phyloP scores from a whole-genome alignment of 2,329 filamentous ascomycete genomes.

The Talaromyces piceae region DNA sequence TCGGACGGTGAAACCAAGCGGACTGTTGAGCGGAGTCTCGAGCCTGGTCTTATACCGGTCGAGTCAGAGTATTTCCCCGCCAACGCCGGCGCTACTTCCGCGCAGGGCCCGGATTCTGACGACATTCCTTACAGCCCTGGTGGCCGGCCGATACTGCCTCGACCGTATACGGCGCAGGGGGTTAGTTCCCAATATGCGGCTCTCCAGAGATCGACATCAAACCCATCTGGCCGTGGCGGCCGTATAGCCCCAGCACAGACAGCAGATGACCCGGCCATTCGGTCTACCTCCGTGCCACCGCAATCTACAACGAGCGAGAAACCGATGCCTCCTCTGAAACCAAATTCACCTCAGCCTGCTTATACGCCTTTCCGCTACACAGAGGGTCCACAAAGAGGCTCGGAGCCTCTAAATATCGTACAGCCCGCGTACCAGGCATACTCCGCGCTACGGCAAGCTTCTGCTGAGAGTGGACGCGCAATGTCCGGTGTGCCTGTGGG shows the following conservation, averaged over 20 bases:
- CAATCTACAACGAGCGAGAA: constrained; percentile 17
- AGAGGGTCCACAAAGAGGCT: constrained; percentile 35
- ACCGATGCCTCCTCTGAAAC: constrained; percentile 22
- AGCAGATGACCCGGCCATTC: constrained; percentile 6
- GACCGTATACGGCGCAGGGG: constrained; percentile 7
- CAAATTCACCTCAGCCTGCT: constrained; percentile 33
- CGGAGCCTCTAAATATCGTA: constrained; percentile 30
- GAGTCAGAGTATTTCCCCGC: constrained; percentile 17
- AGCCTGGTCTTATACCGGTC: constrained; percentile 30
- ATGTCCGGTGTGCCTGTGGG: constrained; percentile 29
- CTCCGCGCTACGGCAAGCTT: constrained; percentile 39
- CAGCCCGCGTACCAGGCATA: constrained; percentile 42
- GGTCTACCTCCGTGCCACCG: constrained; percentile 21
- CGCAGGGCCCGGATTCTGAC: constrained; percentile 12
- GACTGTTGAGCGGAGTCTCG: constrained; percentile 14
- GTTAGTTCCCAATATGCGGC: constrained; percentile 7
- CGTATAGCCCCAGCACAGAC: background rate
- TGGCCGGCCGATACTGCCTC: constrained; percentile 42
- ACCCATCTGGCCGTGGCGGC: constrained; percentile 14
- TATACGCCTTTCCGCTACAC: constrained; percentile 42
- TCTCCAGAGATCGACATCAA: constrained; percentile 22
- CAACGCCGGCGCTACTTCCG: constrained; percentile 12
- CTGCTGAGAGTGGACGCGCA: constrained; percentile 36
- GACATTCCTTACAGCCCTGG: constrained; percentile 46
- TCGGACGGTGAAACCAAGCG: constrained; percentile 1